phyloP scores from a whole-genome alignment of 352 stramenopile genomes.

The Globisporangium polare region DNA sequence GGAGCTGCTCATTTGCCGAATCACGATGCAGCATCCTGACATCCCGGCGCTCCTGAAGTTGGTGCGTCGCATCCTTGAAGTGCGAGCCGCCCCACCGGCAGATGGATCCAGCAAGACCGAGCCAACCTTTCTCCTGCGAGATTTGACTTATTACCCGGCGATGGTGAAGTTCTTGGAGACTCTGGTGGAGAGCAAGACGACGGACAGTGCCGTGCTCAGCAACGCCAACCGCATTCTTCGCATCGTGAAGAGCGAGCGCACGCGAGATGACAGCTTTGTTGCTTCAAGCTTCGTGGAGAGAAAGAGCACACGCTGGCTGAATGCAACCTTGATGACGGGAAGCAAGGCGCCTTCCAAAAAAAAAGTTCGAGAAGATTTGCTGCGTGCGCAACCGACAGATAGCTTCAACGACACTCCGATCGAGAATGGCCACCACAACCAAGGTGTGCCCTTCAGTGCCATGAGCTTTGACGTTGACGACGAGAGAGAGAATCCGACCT shows the following conservation, averaged over 20 bases:
- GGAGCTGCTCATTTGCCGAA: conserved; percentile 66
- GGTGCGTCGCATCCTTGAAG: conserved; percentile 67
- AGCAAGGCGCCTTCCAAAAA: conserved; percentile 18
- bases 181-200: conserved; percentile 40
- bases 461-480: conserved; percentile 55
- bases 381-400: background rate
- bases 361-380: conserved; percentile 11
- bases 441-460: conserved; percentile 8
- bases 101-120: conserved; percentile 31
- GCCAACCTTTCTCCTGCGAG: conserved; percentile 44
- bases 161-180: conserved; percentile 60
- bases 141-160: conserved; percentile 60
- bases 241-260: conserved; percentile 60
- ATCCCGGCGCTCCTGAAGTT: conserved; percentile 67
- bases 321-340: conserved; percentile 61
- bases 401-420: conserved; percentile 3
- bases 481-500: conserved; percentile 36
- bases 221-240: conserved; percentile 75
- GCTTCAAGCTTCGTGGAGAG: conserved; percentile 61
- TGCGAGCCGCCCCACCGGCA: conserved; percentile 29
- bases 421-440: background rate
- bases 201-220: conserved; percentile 49
- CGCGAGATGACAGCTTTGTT: conserved; percentile 43
- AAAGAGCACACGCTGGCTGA: conserved; percentile 55
- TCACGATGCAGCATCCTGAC: conserved; percentile 66